phyloP scores from a whole-genome alignment of 1,284 basidiomycete species.

The Moesziomyces sp. region DNA sequence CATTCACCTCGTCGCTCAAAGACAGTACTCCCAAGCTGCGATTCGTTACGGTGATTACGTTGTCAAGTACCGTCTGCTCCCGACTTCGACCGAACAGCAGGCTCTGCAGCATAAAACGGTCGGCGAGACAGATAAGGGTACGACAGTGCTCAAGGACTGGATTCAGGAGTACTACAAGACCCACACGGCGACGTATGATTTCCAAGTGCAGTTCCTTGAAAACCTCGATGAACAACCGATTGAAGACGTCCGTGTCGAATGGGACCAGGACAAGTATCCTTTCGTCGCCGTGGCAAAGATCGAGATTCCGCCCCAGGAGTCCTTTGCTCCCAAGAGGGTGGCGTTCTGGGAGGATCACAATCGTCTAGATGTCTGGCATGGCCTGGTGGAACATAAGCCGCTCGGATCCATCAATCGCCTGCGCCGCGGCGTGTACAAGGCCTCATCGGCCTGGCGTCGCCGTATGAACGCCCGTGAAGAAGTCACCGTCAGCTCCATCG shows the following conservation, averaged over 20 bases:
- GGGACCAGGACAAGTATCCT: constrained; percentile 58
- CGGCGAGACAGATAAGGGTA: constrained; percentile 27
- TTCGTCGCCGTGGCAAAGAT: constrained; percentile 53
- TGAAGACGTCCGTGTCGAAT: constrained; percentile 51
- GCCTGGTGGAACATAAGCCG: constrained; percentile 49
- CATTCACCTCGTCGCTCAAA: constrained; percentile 46
- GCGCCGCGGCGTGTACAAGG: constrained; percentile 51
- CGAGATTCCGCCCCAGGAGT: constrained; percentile 54
- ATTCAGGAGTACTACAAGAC: constrained; percentile 36
- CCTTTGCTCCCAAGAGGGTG: constrained; percentile 43
- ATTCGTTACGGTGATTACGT: constrained; percentile 60
- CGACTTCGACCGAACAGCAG: constrained; percentile 36
- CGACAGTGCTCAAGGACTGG: constrained; percentile 34
- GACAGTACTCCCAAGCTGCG: constrained; percentile 56
- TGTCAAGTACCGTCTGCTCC: constrained; percentile 57
- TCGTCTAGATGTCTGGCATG: constrained; percentile 57
- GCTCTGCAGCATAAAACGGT: constrained; percentile 28
- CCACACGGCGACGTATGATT: constrained; percentile 50
- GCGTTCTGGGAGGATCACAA: constrained; percentile 60
- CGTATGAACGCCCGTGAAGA: constrained; percentile 33
- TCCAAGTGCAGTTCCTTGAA: constrained; percentile 58
- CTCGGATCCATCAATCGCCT: constrained; percentile 57
- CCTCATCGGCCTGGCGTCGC: constrained; percentile 25
- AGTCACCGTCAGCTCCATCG: constrained; percentile 28
- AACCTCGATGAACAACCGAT: constrained; percentile 57